These are phyloP conservation scores for Tricholoma saponaceum DNA, from an alignment of 768 basidiomycete species.

Conservation along the genomic window DNA sequence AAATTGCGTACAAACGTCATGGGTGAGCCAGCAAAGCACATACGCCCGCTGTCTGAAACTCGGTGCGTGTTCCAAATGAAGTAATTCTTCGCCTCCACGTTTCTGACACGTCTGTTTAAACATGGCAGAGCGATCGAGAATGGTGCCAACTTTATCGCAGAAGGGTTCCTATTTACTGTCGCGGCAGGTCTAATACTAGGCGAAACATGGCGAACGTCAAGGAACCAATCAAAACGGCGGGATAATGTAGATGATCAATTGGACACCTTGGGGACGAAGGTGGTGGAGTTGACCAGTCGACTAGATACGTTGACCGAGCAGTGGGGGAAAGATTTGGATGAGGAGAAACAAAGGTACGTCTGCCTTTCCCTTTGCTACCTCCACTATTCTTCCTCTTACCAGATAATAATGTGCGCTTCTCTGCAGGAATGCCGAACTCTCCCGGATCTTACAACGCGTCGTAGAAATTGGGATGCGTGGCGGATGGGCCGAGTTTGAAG, in stretches of 20 bases:
- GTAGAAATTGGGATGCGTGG: constrained; percentile 64
- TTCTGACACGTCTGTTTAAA: background rate
- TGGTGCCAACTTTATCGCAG: constrained; percentile 80
- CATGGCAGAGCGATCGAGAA: constrained; percentile 79
- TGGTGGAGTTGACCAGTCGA: constrained; percentile 42
- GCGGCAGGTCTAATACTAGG: constrained; percentile 71
- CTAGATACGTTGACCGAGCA: constrained; percentile 35
- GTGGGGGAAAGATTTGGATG: constrained; percentile 41
- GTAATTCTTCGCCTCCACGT: background rate
- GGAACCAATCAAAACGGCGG: constrained; percentile 65
- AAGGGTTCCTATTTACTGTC: constrained; percentile 80
- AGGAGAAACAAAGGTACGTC: constrained; percentile 43
- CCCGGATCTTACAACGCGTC: constrained; percentile 58
- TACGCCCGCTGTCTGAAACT: constrained; percentile 75
- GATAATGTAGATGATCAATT: constrained; percentile 70
- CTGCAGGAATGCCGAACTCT: constrained; percentile 64
- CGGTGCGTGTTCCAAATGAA: constrained; percentile 38
- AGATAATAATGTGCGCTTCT: no score
- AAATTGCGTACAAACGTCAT: constrained; percentile 71
- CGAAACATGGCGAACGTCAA: constrained; percentile 72
- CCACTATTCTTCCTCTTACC: background rate
- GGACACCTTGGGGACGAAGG: constrained; percentile 45
- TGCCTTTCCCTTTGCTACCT: constrained; percentile 3
- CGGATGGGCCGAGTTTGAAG: constrained; percentile 63
- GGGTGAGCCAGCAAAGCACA: constrained; percentile 67